Conservation (phyloP, 1,284 basidiomycete species). For the Cutaneotrichosporon sp. region DNA sequence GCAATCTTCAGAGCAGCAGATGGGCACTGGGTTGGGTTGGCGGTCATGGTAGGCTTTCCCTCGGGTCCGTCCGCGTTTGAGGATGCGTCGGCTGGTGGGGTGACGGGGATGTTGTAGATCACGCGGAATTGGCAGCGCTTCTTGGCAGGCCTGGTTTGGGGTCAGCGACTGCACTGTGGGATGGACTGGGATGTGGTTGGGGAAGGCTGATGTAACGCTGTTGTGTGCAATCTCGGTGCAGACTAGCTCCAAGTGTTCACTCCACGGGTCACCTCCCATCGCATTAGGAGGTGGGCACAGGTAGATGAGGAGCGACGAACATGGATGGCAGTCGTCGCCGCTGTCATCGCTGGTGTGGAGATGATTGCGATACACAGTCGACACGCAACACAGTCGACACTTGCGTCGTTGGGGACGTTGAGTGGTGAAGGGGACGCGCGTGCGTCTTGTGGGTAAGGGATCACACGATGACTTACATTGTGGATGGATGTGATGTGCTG, state of each 20-base stretch:
- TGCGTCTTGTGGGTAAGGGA: neutral
- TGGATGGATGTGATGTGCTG: neutral
- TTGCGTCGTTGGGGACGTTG: too few relatives aligned
- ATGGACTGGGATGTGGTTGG: neutral
- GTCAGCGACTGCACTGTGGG: neutral
- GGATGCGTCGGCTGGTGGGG: slow-evolving; percentile 18
- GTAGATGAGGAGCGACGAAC: too few relatives aligned
- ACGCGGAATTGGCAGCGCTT: slow-evolving; percentile 47
- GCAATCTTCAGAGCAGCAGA: slow-evolving; percentile 46
- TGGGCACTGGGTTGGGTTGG: slow-evolving; percentile 46
- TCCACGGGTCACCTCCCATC: too few relatives aligned
- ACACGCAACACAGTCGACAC: too few relatives aligned
- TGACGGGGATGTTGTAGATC: slow-evolving; percentile 46
- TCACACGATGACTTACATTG: neutral
- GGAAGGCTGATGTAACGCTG: too few relatives aligned
- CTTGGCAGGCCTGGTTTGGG: slow-evolving; percentile 46
- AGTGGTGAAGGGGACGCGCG: too few relatives aligned
- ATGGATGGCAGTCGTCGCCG: too few relatives aligned
- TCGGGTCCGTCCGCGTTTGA: slow-evolving; percentile 19
- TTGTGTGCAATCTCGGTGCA: too few relatives aligned
- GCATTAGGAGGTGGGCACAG: too few relatives aligned
- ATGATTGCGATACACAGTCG: too few relatives aligned
- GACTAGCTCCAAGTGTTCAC: too few relatives aligned
- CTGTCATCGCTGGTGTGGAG: too few relatives aligned
- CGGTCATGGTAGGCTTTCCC: slow-evolving; percentile 32